Evolutionary conservation across 345 rosid genomes (phyloP), one percentile per base, ranked within the genome.

Genomic region (Conringia planisiliqua): DNA sequence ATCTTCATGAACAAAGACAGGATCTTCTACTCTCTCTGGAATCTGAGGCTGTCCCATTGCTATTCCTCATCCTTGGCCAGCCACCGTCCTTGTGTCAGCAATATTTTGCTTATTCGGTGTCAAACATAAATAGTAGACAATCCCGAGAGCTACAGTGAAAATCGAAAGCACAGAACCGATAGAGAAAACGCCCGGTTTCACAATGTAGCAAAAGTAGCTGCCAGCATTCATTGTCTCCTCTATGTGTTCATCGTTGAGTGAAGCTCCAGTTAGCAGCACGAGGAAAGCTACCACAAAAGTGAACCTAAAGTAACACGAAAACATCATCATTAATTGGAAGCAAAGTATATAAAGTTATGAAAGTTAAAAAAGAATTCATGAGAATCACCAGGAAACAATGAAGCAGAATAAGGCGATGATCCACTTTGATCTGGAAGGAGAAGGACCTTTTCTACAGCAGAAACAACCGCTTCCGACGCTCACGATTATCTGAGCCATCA

Each of bases 141-240:
- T 84, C 47, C 96, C 92, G 3, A 90, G 84, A 43, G 83, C 66
- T 52, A 86, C 48, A 27, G 93, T 86, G 9, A 83, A 75, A 33
- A 86, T 64, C 35, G 97, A 87, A 61, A 95, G 72, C 52, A 89
- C 33, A 38, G 93, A 81, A 29, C 93, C 96, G 1, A 79, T 85
- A 0, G 92, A 93, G 85, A 92, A 95, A 39, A 89, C 96, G 17
- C 99, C 97, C 0, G 90, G 90, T 66, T 87, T 92, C 46, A 90
- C 97, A 33, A 89, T 86, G 64, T 85, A 88, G 83, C 98, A 94
- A 73, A 78, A 78, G 87, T 85, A 86, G 78, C 16, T 73, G 51
- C 84, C 83, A 3, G 81, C 66, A 73, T 81, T 77, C 69, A 70
- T 29, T 72, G 84, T 69, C 66, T 83, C 86, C 69, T 86, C 87